A percentile compares a stretch with the other conserved stretches of the same genome.
These are phyloP conservation scores for Fusarium nanum DNA, from an alignment of 2,329 filamentous ascomycete species.

Conservation along the genomic window DNA sequence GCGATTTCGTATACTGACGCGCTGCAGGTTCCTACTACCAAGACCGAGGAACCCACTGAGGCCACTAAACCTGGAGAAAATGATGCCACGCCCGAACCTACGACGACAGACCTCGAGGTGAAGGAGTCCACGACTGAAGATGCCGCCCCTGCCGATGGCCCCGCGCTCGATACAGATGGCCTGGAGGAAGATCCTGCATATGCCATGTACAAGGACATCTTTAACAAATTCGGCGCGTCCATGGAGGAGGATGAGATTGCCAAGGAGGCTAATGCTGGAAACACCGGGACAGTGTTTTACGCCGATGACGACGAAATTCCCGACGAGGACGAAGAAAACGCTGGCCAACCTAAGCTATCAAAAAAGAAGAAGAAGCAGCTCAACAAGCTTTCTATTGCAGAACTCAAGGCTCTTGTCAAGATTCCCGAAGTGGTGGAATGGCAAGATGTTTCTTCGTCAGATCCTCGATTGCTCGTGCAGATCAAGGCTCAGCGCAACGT, in stretches of 20 bases:
- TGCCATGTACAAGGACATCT: slow-evolving; percentile 84
- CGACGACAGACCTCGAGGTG: slow-evolving; percentile 56
- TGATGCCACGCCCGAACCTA: slow-evolving; percentile 51
- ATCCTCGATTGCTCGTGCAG: slow-evolving; percentile 89
- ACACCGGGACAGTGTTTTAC: slow-evolving; percentile 87
- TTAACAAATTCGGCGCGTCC: slow-evolving; percentile 79
- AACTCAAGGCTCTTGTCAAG: slow-evolving; percentile 90
- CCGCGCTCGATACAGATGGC: slow-evolving; percentile 69
- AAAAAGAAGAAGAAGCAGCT: slow-evolving; percentile 95
- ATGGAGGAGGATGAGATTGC: slow-evolving; percentile 71
- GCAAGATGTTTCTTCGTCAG: slow-evolving; percentile 92
- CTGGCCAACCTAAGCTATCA: slow-evolving; percentile 76
- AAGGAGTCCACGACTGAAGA: slow-evolving; percentile 50
- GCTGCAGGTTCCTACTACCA: slow-evolving; percentile 33
- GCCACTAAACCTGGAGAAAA: slow-evolving; percentile 43
- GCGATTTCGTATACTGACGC: slow-evolving; percentile 28
- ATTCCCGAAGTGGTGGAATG: slow-evolving; percentile 97
- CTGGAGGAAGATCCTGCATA: slow-evolving; percentile 79
- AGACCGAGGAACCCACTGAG: slow-evolving; percentile 35
- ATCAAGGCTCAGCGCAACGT: slow-evolving; percentile 97
- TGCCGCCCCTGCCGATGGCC: slow-evolving; percentile 58
- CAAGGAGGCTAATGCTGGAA: slow-evolving; percentile 73
- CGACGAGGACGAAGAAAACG: slow-evolving; percentile 80
- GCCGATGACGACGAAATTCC: slow-evolving; percentile 88
- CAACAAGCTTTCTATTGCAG: slow-evolving; percentile 92